A percentile compares a stretch with the other conserved stretches of the same genome.
phyloP scores from a whole-genome alignment of 2,329 filamentous ascomycete species.

The Ilyonectria destructans region DNA sequence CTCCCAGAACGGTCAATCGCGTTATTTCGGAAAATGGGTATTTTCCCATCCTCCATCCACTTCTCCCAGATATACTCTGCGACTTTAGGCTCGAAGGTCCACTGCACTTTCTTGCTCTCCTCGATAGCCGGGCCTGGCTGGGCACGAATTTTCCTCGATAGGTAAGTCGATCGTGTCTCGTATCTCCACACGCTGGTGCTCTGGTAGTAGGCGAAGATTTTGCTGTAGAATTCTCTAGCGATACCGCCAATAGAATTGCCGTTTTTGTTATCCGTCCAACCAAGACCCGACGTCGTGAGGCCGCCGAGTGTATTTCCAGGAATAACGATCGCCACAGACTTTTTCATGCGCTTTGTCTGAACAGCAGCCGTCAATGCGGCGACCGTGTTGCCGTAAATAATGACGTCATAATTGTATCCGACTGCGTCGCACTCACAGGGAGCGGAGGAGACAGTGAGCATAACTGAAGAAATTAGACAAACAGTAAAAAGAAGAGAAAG shows the following conservation, averaged over 20 bases:
- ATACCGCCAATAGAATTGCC: slow-evolving; percentile 42
- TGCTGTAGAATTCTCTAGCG: slow-evolving; percentile 41
- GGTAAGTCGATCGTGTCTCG: slow-evolving; percentile 27
- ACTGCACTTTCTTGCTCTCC: slow-evolving; percentile 38
- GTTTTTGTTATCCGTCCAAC: slow-evolving; percentile 44
- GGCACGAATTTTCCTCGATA: slow-evolving; percentile 34
- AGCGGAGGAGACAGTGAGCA: too few relatives aligned
- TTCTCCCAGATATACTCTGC: slow-evolving; percentile 37
- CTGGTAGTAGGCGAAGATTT: slow-evolving; percentile 36
- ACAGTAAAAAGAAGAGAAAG: too few relatives aligned
- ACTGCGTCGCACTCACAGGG: too few relatives aligned
- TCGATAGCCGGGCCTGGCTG: slow-evolving; percentile 43
- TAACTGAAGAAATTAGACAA: too few relatives aligned
- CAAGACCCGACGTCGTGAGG: slow-evolving; percentile 41
- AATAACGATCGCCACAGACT: too few relatives aligned
- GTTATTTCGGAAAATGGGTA: too few relatives aligned
- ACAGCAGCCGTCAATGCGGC: slow-evolving; percentile 41
- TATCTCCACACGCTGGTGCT: slow-evolving; percentile 25
- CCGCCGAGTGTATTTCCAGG: slow-evolving; percentile 7
- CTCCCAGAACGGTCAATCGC: too few relatives aligned
- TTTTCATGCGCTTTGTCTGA: slow-evolving; percentile 25
- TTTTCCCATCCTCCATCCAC: too few relatives aligned
- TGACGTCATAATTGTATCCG: slow-evolving; percentile 33
- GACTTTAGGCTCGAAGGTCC: slow-evolving; percentile 44
- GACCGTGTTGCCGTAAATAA: slow-evolving; percentile 46